A percentile compares a stretch with the other conserved stretches of the same genome.
Conservation (phyloP, 2,329 filamentous ascomycete genomes). For the Cadophora sp. region DNA sequence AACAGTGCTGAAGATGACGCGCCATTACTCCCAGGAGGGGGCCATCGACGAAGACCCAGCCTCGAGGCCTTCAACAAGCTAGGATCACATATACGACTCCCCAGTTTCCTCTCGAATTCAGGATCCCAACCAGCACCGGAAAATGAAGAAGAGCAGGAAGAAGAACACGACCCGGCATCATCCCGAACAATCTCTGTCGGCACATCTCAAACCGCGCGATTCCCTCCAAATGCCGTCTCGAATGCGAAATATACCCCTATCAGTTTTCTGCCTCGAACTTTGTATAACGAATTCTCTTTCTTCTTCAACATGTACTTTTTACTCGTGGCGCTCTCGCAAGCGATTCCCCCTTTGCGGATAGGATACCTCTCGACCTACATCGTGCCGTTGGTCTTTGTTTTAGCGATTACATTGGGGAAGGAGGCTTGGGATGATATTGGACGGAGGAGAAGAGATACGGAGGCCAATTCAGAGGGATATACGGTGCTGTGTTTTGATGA, state of each 20-base stretch:
- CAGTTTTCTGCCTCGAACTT: constrained; percentile 90
- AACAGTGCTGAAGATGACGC: constrained; percentile 70
- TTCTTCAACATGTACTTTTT: constrained; percentile 99
- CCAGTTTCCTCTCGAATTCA: constrained; percentile 65
- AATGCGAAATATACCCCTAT: constrained; percentile 98
- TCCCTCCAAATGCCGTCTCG: constrained; percentile 89
- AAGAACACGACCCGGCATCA: constrained; percentile 69
- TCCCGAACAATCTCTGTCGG: constrained; percentile 81
- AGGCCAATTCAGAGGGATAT: constrained; percentile 93
- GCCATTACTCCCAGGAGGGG: constrained; percentile 65
- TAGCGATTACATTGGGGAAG: constrained; percentile 91
- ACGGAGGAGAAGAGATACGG: constrained; percentile 82
- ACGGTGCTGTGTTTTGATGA: constrained; percentile 76
- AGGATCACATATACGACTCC: constrained; percentile 65
- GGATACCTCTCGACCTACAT: constrained; percentile 96
- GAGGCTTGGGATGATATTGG: constrained; percentile 95
- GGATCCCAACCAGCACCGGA: constrained; percentile 30
- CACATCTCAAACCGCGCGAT: constrained; percentile 73
- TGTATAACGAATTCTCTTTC: constrained; percentile 99
- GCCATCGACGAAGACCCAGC: constrained; percentile 43
- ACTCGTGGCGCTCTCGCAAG: constrained; percentile 91
- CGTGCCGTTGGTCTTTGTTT: constrained; percentile 88
- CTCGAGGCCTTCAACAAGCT: constrained; percentile 52
- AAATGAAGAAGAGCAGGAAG: constrained; percentile 52
- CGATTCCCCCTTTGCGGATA: constrained; percentile 87